Conservation (phyloP, 2,329 filamentous ascomycete genomes). For the Cladosporium sp. region DNA sequence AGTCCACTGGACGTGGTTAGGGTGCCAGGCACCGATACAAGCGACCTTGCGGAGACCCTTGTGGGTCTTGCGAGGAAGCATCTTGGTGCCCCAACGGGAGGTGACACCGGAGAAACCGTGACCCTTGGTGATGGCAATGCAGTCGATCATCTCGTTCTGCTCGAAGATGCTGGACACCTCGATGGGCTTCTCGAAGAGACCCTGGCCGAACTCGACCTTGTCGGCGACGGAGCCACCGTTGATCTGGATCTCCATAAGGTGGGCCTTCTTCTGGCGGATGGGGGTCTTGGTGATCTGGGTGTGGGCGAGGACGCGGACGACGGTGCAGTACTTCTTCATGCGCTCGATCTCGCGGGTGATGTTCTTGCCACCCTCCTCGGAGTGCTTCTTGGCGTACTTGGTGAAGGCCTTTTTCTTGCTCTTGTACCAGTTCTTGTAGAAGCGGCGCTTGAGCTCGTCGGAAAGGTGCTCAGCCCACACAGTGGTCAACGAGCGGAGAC, state of each 20-base stretch:
- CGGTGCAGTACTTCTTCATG: constrained; percentile 99
- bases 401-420: constrained; percentile 99
- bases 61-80: constrained; percentile 99
- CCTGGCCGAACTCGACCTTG: constrained; percentile 94
- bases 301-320: constrained; percentile 98
- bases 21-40: constrained; percentile 99
- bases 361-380: constrained; percentile 82
- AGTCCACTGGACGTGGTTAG: constrained; percentile 99
- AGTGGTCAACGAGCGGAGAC: constrained; percentile 97
- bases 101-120: constrained; percentile 98
- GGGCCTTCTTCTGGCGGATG: constrained; percentile 99
- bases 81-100: constrained; percentile 98
- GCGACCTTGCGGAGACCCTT: constrained; percentile 99
- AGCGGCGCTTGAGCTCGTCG: constrained; percentile 98
- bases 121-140: constrained; percentile 99
- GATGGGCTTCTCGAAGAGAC: constrained; percentile 98
- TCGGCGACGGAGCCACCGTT: constrained; percentile 94
- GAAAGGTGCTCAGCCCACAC: constrained; percentile 99
- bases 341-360: constrained; percentile 98
- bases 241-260: constrained; percentile 99
- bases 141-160: constrained; percentile 99
- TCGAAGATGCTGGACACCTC: constrained; percentile 93
- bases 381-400: constrained; percentile 99
- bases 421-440: constrained; percentile 99
- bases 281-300: constrained; percentile 99